Conservation (phyloP, 2,329 filamentous ascomycete species). For the Talaromyces sp. region DNA sequence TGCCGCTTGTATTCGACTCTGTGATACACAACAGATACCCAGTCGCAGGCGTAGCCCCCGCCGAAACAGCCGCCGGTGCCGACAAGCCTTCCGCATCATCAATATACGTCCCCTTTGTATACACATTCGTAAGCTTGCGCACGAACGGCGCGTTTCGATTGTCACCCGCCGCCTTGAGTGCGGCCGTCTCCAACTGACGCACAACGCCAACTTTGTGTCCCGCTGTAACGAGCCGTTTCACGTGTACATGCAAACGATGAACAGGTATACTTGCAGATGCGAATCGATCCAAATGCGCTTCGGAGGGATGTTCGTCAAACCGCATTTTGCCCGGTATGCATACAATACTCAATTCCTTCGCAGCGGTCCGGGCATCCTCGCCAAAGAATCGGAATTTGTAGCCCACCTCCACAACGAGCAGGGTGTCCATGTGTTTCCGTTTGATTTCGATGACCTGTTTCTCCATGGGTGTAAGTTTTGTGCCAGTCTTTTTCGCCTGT, state of each 20-base stretch:
- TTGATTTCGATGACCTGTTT: slow-evolving; percentile 93
- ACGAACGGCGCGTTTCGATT: slow-evolving; percentile 91
- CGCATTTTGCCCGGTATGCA: slow-evolving; percentile 94
- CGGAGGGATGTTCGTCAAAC: slow-evolving; percentile 90
- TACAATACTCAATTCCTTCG: slow-evolving; percentile 87
- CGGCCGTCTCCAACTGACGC: slow-evolving; percentile 89
- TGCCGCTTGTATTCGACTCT: slow-evolving; percentile 74
- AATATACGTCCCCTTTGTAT: slow-evolving; percentile 97
- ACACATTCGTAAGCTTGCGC: slow-evolving; percentile 89
- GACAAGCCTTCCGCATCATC: slow-evolving; percentile 85
- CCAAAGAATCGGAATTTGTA: slow-evolving; percentile 99
- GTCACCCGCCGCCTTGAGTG: slow-evolving; percentile 89
- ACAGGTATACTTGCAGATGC: slow-evolving; percentile 95
- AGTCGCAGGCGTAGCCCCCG: slow-evolving; percentile 56
- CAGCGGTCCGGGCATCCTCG: slow-evolving; percentile 83
- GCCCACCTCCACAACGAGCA: slow-evolving; percentile 90
- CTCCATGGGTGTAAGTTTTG: slow-evolving; percentile 92
- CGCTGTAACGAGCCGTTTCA: slow-evolving; percentile 84
- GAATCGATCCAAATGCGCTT: slow-evolving; percentile 87
- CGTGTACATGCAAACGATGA: slow-evolving; percentile 85
- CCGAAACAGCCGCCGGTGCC: slow-evolving; percentile 51
- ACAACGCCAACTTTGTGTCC: slow-evolving; percentile 97
- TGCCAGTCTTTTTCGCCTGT: slow-evolving; percentile 65
- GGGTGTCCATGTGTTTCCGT: slow-evolving; percentile 78
- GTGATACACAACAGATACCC: slow-evolving; percentile 95